Evolutionary conservation across 768 basidiomycete genomes (phyloP), one percentile per base, ranked within the genome.

Genomic region (Leccinum disarticulatum): DNA sequence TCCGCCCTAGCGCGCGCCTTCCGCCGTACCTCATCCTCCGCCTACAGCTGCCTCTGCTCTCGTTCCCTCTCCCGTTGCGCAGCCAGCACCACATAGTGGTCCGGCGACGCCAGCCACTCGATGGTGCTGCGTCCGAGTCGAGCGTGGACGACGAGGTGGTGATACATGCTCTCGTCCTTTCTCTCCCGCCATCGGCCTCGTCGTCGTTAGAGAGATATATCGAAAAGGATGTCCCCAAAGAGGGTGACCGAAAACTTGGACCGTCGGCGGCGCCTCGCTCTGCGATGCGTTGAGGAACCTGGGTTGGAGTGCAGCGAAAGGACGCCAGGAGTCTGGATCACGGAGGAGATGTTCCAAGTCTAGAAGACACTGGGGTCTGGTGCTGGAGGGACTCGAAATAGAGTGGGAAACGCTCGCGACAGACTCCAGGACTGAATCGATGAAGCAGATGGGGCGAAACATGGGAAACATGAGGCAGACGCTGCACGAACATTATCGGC

Each of bases 101-200:
- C 77, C 0, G 79, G 76, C 0, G 78, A 76, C 6, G 84, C 79
- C 38, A 86, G 65, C 30, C 76, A 76, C 54, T 78, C 81, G 56
- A 91, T 88, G 17, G 79, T 75, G 87, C 82, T 3, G 89, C 88
- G 61, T 90, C 89, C 0, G 86, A 84, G 71, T 90, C 89, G 47
- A 88, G 79, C 6, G 86, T 86, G 5, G 76, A 73, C 3, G 78
- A 72, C 19, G 73, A 75, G 9, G 61, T 31, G 2, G 66, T 72
- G 35, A 55, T 28, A 63, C 71, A 64, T 31, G 51, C 65, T 66
- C 35, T 72, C 63, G 36, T 72, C 66, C 35, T 72, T 64, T 31
- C 72, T 66, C 54, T 63, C 52, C 61, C 53, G 51, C 33, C 27
- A 8, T n/a, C 55, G 15, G 3, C 25, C 25, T 25, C 80, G 10